Evolutionary conservation across 495 filamentous ascomycete genomes (phyloP).

Genomic region (Baudoinia panamericana): DNA sequence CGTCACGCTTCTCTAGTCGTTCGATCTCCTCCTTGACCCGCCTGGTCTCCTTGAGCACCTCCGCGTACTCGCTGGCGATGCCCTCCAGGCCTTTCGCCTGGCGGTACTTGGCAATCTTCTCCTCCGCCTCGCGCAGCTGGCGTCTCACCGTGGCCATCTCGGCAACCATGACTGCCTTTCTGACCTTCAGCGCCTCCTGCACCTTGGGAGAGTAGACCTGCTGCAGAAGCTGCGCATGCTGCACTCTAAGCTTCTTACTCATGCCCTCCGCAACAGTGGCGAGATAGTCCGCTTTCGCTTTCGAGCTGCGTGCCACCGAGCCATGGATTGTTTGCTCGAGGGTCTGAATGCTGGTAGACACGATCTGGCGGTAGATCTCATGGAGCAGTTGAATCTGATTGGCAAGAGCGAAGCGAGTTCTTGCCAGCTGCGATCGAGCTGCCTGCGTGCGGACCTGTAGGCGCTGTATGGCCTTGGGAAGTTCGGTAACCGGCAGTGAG

Average conservation of each 20-base stretch:
- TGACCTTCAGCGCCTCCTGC: conserved; percentile 41
- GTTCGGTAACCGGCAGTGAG: background rate
- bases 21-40: conserved; percentile 25
- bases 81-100: conserved; percentile 24
- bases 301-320: conserved; percentile 41
- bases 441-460: background rate
- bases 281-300: conserved; percentile 44
- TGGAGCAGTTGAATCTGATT: conserved; percentile 2
- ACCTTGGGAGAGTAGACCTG: conserved; percentile 44
- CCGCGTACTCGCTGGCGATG: conserved; percentile 22
- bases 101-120: conserved; percentile 24
- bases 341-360: conserved; percentile 23
- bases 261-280: conserved; percentile 45
- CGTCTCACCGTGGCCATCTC: conserved; percentile 12
- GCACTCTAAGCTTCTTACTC: conserved; percentile 31
- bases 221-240: conserved; percentile 12
- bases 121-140: conserved; percentile 19
- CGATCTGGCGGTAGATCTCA: conserved; percentile 18
- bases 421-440: background rate
- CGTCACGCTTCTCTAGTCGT: conserved; percentile 17
- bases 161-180: conserved; percentile 37
- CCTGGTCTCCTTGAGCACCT: conserved; percentile 24
- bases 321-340: conserved; percentile 56
- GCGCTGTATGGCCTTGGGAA: background rate
- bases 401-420: conserved; percentile 7